Conservation (phyloP, 345 rosid species). For the Hirschfeldia incana region DNA sequence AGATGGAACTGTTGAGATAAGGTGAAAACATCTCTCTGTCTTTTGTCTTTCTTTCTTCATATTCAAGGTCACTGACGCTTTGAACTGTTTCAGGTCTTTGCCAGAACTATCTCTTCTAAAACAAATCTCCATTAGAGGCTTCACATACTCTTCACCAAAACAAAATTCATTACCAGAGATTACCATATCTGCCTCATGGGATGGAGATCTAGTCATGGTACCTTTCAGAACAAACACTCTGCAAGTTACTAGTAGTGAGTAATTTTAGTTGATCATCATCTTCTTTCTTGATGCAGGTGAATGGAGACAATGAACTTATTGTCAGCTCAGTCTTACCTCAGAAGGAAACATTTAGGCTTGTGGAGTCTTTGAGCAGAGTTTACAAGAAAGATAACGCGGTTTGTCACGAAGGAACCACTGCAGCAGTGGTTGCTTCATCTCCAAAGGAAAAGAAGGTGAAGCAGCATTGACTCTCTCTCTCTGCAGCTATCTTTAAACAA, state of each 20-base stretch:
- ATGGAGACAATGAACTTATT: slow-evolving; percentile 70
- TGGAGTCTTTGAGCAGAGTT: slow-evolving; percentile 57
- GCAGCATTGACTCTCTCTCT: not conserved
- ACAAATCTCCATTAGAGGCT: slow-evolving; percentile 69
- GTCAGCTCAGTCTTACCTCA: slow-evolving; percentile 59
- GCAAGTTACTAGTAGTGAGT: not conserved
- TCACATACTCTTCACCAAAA: slow-evolving; percentile 51
- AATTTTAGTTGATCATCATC: not conserved
- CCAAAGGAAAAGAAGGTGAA: slow-evolving; percentile 88
- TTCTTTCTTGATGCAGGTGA: slow-evolving; percentile 50
- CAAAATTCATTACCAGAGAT: slow-evolving; percentile 48
- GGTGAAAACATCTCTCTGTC: slow-evolving; percentile 44
- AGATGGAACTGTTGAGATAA: slow-evolving; percentile 72
- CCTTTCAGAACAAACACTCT: slow-evolving; percentile 18
- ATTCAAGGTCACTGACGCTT: not conserved
- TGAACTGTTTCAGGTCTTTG: slow-evolving; percentile 52
- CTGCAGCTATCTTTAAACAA: not conserved
- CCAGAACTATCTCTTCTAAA: slow-evolving; percentile 71
- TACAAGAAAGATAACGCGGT: slow-evolving; percentile 47
- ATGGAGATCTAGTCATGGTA: slow-evolving; percentile 82
- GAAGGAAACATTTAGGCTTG: slow-evolving; percentile 64
- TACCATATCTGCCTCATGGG: slow-evolving; percentile 61
- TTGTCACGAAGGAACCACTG: slow-evolving; percentile 33
- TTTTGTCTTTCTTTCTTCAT: not conserved
- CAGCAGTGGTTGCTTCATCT: slow-evolving; percentile 32